Evolutionary conservation across 129 eudicot genomes (phyloP), one percentile per base, ranked within the genome.

Genomic region (Deinandra increscens): DNA sequence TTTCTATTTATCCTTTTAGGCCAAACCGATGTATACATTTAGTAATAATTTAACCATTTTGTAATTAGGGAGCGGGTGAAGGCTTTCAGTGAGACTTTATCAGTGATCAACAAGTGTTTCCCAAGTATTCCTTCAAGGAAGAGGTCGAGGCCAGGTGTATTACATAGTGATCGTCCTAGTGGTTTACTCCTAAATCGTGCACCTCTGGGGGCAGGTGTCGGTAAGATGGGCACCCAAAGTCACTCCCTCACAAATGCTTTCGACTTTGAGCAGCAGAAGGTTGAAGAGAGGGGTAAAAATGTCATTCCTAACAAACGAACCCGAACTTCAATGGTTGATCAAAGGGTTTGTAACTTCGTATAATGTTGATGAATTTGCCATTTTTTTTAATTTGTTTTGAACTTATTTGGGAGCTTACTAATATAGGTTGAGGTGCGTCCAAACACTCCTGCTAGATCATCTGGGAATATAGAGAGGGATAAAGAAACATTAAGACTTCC

Each of bases 41-140:
- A n/a, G 72, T 31, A 54, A 48, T 44, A 10, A 77, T 11, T 12
- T 11, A 12, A 72, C 1, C 60, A 7, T 38, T 20, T 23, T 62
- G 10, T 34, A 49, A 15, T 31, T 75, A 91, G 97, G 95, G 97
- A 91, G 63, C 89, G 97, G 11, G 81, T 83, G 75, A 91, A 91
- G 88, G 82, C 80, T 42, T 87, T 91, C 66, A 83, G 82, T 73
- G 97, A 91, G 82, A 85, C 87, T n/a, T 84, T 91, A 66, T 83
- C 91, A 12, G 84, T 81, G 60, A 55, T 85, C n/a, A 85, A 87
- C 79, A 91, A 91, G 70, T 85, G 82, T 76, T 91, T 91, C 71
- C 97, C 97, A 5, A 78, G 83, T 74, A 87, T 85, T 66, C 88
- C 92, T 20, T 91, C 95, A 33, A 81, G 88, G 86, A 91, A 85